These are phyloP conservation scores for Fusarium camptoceras DNA, from an alignment of 2,329 filamentous ascomycete species.

Conservation along the genomic window DNA sequence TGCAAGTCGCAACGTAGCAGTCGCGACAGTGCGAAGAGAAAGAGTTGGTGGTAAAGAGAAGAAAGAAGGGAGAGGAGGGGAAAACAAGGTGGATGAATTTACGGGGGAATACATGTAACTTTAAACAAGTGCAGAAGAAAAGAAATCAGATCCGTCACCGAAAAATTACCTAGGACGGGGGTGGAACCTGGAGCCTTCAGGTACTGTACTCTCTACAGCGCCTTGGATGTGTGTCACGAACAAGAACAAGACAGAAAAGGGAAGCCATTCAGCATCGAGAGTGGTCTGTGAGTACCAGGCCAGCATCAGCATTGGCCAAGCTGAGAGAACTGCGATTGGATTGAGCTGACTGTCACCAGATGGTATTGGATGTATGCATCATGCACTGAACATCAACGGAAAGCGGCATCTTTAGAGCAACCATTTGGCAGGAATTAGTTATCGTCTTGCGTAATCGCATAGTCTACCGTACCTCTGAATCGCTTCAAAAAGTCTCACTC, in stretches of 20 bases:
- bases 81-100: conserved; percentile 22
- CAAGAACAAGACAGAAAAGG: conserved; percentile 2
- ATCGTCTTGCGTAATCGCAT: conserved; percentile 11
- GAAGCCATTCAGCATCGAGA: conserved; percentile 30
- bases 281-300: conserved; percentile 41
- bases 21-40: not conserved
- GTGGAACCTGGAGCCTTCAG: conserved; percentile 27
- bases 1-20: conserved; percentile 26
- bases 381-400: conserved; percentile 27
- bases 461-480: not conserved
- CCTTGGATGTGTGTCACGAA: conserved; percentile 9
- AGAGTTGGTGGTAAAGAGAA: conserved; percentile 19
- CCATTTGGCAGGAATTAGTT: conserved; percentile 4
- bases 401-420: conserved; percentile 25
- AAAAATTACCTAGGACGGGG: conserved; percentile 33
- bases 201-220: conserved; percentile 9
- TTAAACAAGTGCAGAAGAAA: conserved; percentile 42
- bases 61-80: conserved; percentile 12
- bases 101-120: conserved; percentile 34
- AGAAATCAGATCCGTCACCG: conserved; percentile 23
- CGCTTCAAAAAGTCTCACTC: conserved; percentile 1
- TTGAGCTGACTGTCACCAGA: conserved; percentile 11
- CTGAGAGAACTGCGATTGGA: conserved; percentile 32
- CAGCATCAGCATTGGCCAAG: conserved; percentile 31
- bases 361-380: conserved; percentile 17